Percentiles rank a stretch among this genome's conserved stretches.
phyloP scores from a whole-genome alignment of 208 protist genomes.

The Leishmania arabica region DNA sequence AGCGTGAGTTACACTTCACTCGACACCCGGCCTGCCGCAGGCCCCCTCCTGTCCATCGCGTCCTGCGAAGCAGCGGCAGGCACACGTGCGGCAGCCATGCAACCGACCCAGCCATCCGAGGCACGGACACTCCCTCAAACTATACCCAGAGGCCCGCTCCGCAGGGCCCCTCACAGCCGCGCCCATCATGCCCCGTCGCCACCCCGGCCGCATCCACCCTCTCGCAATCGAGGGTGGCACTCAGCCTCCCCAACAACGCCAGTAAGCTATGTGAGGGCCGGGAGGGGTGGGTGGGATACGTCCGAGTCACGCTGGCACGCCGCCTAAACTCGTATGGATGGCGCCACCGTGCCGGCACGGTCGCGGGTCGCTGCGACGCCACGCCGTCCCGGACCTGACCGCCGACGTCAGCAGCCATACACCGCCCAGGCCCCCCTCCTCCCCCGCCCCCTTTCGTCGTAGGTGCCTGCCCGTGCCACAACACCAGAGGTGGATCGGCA shows the following conservation, averaged over 20 bases:
- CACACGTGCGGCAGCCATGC: not conserved
- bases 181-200: too few species aligned
- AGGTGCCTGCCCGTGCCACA: not conserved
- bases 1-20: not conserved
- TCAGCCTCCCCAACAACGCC: too few species aligned
- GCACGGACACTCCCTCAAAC: not conserved
- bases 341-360: too few species aligned
- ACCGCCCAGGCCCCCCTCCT: too few species aligned
- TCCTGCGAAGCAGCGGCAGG: not conserved
- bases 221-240: not conserved
- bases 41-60: not conserved
- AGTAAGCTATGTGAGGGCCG: not conserved
- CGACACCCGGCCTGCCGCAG: not conserved
- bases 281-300: too few species aligned
- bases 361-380: too few species aligned
- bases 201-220: not conserved
- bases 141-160: too few species aligned
- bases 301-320: too few species aligned
- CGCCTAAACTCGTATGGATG: too few species aligned
- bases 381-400: too few species aligned
- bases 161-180: not conserved
- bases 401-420: not conserved
- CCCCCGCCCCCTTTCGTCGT: not conserved
- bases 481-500: not conserved
- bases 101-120: not conserved